Conservation (phyloP, 1,284 basidiomycete species). For the Somion occarium region DNA sequence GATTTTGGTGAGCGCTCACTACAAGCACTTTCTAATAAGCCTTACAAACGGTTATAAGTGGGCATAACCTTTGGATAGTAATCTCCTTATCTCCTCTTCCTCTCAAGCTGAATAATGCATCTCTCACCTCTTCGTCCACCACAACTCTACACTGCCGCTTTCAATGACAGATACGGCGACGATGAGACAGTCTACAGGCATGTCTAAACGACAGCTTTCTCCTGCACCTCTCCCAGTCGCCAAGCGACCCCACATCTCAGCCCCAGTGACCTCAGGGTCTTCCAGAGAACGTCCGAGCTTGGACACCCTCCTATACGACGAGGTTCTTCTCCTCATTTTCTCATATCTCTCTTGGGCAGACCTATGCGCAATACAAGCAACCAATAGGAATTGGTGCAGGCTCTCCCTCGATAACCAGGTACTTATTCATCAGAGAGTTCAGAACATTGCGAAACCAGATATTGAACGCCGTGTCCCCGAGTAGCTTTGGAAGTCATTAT, state of each 20-base stretch:
- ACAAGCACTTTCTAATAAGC: too few species aligned
- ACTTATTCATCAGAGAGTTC: constrained; percentile 25
- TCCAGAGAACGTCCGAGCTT: constrained; percentile 33
- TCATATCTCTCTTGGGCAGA: constrained; percentile 62
- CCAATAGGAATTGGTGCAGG: constrained; percentile 61
- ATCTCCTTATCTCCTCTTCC: too few species aligned
- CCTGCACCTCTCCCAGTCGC: constrained; percentile 46
- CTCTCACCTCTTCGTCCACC: too few species aligned
- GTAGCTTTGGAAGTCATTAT: constrained; percentile 57
- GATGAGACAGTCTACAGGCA: too few species aligned
- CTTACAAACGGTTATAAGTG: too few species aligned
- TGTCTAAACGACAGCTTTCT: constrained; percentile 55
- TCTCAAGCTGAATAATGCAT: too few species aligned
- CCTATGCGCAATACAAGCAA: constrained; percentile 60
- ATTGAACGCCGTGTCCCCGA: neutral
- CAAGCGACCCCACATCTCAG: constrained; percentile 44
- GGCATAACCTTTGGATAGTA: too few species aligned
- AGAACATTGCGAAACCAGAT: neutral
- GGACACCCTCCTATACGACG: constrained; percentile 62
- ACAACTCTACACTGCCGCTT: too few species aligned
- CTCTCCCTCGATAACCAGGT: constrained; percentile 57
- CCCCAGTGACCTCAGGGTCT: constrained; percentile 8
- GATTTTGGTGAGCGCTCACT: too few species aligned
- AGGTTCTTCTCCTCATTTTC: constrained; percentile 70
- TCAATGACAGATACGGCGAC: too few species aligned